Evolutionary conservation across 2,329 filamentous ascomycete genomes (phyloP), one percentile per base, ranked within the genome.

Genomic region (Fusarium sp.): DNA sequence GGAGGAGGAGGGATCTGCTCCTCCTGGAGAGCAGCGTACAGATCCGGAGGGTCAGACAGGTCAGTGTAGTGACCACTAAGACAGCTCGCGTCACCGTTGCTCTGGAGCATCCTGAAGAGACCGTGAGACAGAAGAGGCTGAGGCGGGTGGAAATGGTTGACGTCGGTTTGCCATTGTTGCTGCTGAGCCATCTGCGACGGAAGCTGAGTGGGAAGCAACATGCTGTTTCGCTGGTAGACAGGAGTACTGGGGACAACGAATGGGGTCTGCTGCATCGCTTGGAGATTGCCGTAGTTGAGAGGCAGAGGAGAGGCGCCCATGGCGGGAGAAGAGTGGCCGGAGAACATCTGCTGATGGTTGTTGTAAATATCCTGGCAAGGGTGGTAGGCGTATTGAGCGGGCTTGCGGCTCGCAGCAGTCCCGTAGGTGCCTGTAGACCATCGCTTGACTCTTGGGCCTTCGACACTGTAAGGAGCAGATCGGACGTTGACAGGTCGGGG

Each of bases 341-440:
- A 76, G 58, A 65, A 83, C 80, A 90, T 85, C 34, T 87, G 84
- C 67, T 87, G 84, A 56, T 86, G 85, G 27, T 83, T 77, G 62
- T 85, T 86, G 72, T 89, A 90, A 30, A 86, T 81, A 56, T 91
- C 90, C 56, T 87, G 84, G 6, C 85, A 82, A 65, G 87, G 85
- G 69, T 91, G 86, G 78, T 90, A 90, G 45, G 90, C 84, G 69
- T 90, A 88, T 4, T 90, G 86, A 32, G 88, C 85, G 27, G 86
- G 84, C 32, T 89, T 84, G 59, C 87, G 82, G 74, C 81, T 87
- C 25, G 84, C 83, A 22, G 83, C 79, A 3, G 88, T 86, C 22
- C 86, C 89, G 64, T 91, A 93, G 6, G 90, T 92, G 16, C 91
- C 91, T 6, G 92, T 94, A 22, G 92, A 94, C 91, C 92, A 94